Evolutionary conservation across 139 green algal species (phyloP), one percentile per base, ranked within the genome.

Genomic region (Tetraselmis chui): DNA sequence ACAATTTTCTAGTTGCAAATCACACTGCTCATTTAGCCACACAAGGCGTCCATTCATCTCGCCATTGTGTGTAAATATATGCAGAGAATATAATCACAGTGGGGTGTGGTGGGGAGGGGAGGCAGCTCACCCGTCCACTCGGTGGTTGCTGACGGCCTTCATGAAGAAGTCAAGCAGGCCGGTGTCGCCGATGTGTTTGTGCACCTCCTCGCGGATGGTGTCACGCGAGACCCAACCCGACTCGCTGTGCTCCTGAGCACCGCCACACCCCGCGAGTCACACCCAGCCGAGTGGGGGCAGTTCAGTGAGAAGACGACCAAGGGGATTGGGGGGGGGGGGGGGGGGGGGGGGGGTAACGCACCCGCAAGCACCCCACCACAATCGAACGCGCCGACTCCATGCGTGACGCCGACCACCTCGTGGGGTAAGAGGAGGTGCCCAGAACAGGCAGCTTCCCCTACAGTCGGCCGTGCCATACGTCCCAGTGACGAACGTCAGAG

Each of bases 91-190:
- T n/a, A n/a, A n/a, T n/a, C n/a, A n/a, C n/a, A n/a, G n/a, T n/a
- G n/a, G n/a, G n/a, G n/a, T n/a, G n/a, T n/a, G n/a, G n/a, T n/a
- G n/a, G n/a, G n/a, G n/a, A n/a, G n/a, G n/a, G n/a, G n/a, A n/a
- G 45, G 45, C 18, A 18, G 29, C 83, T 29, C 28, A 88, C 32
- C 58, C 83, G 25, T 80, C 84, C 0, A 93, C 77, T 2, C 28
- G 67, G 2, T 28, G 28, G 32, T 90, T 85, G 59, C 74, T 80
- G n/a, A 92, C 59, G 31, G 29, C 77, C 79, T 93, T 93, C 23
- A 93, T 85, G 76, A 93, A 83, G 77, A 86, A 87, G 82, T 93
- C 89, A 67, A 93, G 81, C 28, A 93, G 83, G 28, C 89, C 89
- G 1, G 88, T 93, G 85, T 93, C 90, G 0, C 88, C 85, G 24